Conservation (phyloP, 225 moss, liverwort and hornwort species). For the Thuidium tamariscinum region DNA sequence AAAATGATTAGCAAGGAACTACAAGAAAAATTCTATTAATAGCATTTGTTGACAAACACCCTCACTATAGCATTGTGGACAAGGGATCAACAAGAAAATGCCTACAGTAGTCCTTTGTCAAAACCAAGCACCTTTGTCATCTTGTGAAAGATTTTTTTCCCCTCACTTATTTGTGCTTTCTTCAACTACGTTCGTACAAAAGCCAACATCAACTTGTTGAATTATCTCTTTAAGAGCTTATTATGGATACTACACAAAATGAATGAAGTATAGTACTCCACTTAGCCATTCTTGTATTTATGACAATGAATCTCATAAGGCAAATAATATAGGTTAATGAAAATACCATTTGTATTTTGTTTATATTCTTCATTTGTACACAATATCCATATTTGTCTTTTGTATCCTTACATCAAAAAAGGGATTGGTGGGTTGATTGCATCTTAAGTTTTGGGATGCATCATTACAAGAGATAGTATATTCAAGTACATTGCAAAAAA, state of each 20-base stretch:
- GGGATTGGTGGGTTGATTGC: no score
- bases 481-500: no score
- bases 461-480: no score
- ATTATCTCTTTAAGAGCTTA: neutral
- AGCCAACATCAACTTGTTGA: accelerated
- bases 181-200: accelerated
- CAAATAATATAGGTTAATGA: no score
- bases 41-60: neutral
- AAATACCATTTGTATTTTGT: no score
- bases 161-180: neutral
- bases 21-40: neutral
- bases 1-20: neutral
- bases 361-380: no score
- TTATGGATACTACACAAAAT: accelerated
- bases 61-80: neutral
- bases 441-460: no score
- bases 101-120: neutral
- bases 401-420: no score
- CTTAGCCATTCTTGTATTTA: no score
- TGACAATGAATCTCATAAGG: no score
- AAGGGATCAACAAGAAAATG: accelerated
- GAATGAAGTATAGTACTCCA: no score
- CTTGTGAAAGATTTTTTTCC: neutral
- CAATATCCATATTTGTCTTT: no score
- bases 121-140: neutral